These are phyloP conservation scores for Gilbertella persicaria DNA, from an alignment of 371 early-diverging fungal species.

Conservation along the genomic window DNA sequence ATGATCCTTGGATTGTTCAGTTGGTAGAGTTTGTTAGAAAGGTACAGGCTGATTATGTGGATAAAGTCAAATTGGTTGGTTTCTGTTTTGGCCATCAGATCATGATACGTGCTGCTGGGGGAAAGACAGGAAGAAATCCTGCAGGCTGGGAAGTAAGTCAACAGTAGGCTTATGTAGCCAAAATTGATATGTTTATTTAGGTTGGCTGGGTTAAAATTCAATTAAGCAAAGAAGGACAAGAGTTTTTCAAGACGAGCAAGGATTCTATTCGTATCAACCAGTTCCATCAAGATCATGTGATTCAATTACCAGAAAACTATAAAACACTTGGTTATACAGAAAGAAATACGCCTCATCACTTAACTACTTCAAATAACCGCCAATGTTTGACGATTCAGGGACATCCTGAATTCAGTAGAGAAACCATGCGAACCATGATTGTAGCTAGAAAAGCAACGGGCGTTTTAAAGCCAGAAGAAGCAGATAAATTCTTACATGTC, in stretches of 20 bases:
- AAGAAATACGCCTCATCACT: slow-evolving; percentile 44
- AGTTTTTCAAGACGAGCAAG: slow-evolving; percentile 35
- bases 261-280: slow-evolving; percentile 45
- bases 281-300: slow-evolving; percentile 74
- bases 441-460: slow-evolving; percentile 39
- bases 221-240: slow-evolving; percentile 41
- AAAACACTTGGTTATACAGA: slow-evolving; percentile 45
- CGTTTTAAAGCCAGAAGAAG: slow-evolving; percentile 39
- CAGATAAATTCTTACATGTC: slow-evolving; percentile 4
- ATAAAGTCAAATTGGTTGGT: slow-evolving; percentile 44
- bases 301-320: slow-evolving; percentile 54
- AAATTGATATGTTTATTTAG: slow-evolving; percentile 19
- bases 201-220: slow-evolving; percentile 39
- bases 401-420: slow-evolving; percentile 74
- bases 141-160: slow-evolving; percentile 69
- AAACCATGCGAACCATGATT: slow-evolving; percentile 50
- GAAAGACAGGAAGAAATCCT: slow-evolving; percentile 51
- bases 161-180: slow-evolving; percentile 3
- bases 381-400: slow-evolving; percentile 75
- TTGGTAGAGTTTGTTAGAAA: slow-evolving; percentile 47
- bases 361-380: slow-evolving; percentile 53
- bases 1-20: slow-evolving; percentile 61
- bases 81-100: slow-evolving; percentile 82
- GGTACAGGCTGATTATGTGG: not conserved
- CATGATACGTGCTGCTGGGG: slow-evolving; percentile 66